phyloP scores from a whole-genome alignment of 352 stramenopile genomes.

The Globisporangium abappressorium region DNA sequence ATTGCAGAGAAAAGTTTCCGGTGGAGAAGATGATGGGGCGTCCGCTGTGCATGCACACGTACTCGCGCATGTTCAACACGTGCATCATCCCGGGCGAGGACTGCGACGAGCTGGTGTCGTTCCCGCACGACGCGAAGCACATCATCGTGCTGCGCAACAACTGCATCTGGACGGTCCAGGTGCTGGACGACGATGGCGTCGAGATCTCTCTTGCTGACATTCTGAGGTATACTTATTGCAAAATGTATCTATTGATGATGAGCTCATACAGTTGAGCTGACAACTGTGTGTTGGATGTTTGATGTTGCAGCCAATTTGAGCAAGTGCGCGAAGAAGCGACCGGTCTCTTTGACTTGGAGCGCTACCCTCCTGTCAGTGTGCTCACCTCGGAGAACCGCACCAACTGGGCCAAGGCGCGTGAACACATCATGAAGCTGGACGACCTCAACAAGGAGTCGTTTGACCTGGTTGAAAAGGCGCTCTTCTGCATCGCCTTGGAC shows the following conservation, averaged over 20 bases:
- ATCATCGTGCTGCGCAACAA: conserved; percentile 92
- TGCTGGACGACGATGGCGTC: conserved; percentile 71
- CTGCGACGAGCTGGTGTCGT: conserved; percentile 83
- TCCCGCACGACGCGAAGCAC: conserved; percentile 90
- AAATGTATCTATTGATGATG: not conserved
- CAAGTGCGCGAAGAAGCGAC: conserved; percentile 83
- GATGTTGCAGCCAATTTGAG: conserved; percentile 63
- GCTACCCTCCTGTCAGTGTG: conserved; percentile 89
- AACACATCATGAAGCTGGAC: conserved; percentile 84
- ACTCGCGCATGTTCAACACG: conserved; percentile 96
- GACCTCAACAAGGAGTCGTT: conserved; percentile 89
- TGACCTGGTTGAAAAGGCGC: conserved; percentile 89
- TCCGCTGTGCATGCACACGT: conserved; percentile 93
- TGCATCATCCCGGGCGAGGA: conserved; percentile 93
- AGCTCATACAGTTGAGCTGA: not conserved
- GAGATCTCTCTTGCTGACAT: conserved; percentile 76
- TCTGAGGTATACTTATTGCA: conserved; percentile 34
- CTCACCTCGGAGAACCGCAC: conserved; percentile 95
- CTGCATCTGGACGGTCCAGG: conserved; percentile 83
- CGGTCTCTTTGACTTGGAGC: conserved; percentile 80
- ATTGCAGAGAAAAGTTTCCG: conserved; percentile 83
- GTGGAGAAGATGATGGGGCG: conserved; percentile 92
- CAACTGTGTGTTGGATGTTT: not conserved
- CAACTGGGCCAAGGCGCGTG: conserved; percentile 90
- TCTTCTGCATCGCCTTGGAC: conserved; percentile 93